Conservation (phyloP, 2,329 filamentous ascomycete species). For the Ascochyta koolunga region DNA sequence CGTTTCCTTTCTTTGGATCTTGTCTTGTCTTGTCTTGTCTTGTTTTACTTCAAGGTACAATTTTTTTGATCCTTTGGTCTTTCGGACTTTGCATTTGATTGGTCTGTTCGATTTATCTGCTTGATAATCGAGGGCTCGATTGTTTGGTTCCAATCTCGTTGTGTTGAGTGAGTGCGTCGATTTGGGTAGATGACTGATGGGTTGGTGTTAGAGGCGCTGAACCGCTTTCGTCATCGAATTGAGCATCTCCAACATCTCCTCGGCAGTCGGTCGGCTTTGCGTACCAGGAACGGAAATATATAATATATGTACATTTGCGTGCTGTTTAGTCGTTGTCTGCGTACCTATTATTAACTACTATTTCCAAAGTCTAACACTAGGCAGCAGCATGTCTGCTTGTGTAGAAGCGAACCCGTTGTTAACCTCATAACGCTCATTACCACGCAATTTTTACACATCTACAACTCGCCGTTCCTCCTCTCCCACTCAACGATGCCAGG, state of each 20-base stretch:
- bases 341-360: conserved; percentile 11
- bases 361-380: conserved; percentile 17
- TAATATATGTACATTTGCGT: too few relatives aligned
- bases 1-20: neutral
- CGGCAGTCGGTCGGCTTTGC: conserved; percentile 1
- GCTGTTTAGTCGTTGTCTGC: neutral
- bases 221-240: conserved; percentile 10
- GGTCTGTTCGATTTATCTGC: too few relatives aligned
- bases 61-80: too few relatives aligned
- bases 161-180: too few relatives aligned
- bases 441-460: conserved; percentile 6
- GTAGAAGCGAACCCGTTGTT: conserved; percentile 16
- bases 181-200: too few relatives aligned
- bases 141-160: too few relatives aligned
- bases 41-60: too few relatives aligned
- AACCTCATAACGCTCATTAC: conserved; percentile 28
- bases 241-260: conserved; percentile 16
- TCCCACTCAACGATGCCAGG: conserved; percentile 74
- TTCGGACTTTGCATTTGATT: too few relatives aligned
- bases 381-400: conserved; percentile 6
- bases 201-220: too few relatives aligned
- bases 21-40: too few relatives aligned
- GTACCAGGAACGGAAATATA: neutral
- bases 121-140: too few relatives aligned
- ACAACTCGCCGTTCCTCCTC: conserved; percentile 57